Percentiles rank a stretch among this genome's conserved stretches.
phyloP scores from a whole-genome alignment of 345 rosid genomes.

The Camelina neglecta region DNA sequence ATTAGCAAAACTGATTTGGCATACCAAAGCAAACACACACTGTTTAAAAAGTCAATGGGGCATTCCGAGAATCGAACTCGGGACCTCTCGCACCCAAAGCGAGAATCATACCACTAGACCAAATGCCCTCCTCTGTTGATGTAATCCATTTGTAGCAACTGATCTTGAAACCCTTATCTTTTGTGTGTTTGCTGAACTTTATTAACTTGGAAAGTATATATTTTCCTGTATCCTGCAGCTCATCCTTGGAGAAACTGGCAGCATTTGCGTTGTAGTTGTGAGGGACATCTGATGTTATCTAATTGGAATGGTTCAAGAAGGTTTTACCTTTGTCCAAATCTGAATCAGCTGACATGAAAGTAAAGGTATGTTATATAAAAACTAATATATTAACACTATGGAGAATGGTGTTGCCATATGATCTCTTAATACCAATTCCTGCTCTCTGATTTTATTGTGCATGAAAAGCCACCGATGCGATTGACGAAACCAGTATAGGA shows the following conservation, averaged over 20 bases:
- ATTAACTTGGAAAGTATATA: conserved; percentile 12
- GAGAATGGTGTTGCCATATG: background rate
- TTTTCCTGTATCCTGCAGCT: background rate
- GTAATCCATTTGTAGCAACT: background rate
- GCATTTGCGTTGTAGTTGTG: no score
- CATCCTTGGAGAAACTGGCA: no score
- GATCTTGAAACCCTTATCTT: background rate
- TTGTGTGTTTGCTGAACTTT: background rate
- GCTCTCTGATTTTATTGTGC: background rate
- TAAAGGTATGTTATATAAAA: background rate
- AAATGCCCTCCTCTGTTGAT: background rate
- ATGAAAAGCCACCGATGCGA: background rate
- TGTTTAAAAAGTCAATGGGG: conserved; percentile 46
- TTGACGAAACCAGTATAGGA: background rate
- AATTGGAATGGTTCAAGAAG: no score
- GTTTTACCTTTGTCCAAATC: no score
- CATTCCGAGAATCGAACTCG: conserved; percentile 88
- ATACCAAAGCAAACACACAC: background rate
- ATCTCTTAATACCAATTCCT: conserved; percentile 3
- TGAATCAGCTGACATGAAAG: background rate
- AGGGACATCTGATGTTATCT: background rate
- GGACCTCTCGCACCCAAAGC: conserved; percentile 97
- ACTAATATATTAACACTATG: background rate
- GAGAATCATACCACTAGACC: conserved; percentile 92
- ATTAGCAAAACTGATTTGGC: no score